These are phyloP conservation scores for Rhizopus arrhizus DNA, from an alignment of 371 early-diverging fungal species.

Conservation along the genomic window DNA sequence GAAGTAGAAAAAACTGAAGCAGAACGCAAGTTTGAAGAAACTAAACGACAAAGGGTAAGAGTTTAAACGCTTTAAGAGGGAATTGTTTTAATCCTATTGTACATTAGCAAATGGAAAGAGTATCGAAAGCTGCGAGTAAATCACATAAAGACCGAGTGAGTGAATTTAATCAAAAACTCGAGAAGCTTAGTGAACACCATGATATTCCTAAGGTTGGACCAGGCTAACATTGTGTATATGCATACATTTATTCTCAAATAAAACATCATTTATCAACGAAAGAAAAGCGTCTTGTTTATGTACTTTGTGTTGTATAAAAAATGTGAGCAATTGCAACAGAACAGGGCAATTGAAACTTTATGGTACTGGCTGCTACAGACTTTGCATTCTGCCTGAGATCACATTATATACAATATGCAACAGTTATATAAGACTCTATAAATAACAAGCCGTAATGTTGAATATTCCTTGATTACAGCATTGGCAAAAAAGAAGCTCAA, in stretches of 20 bases:
- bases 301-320: too few species aligned
- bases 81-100: background rate
- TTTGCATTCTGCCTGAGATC: too few species aligned
- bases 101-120: slow-evolving; percentile 66
- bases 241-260: background rate
- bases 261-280: slow-evolving; percentile 6
- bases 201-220: slow-evolving; percentile 76
- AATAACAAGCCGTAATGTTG: too few species aligned
- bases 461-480: too few species aligned
- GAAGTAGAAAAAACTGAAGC: slow-evolving; percentile 61
- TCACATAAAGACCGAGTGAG: slow-evolving; percentile 68
- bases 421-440: too few species aligned
- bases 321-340: too few species aligned
- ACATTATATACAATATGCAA: too few species aligned
- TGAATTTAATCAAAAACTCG: slow-evolving; percentile 65
- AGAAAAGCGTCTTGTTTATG: background rate
- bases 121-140: slow-evolving; percentile 58
- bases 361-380: too few species aligned
- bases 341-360: too few species aligned
- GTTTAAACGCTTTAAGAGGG: background rate
- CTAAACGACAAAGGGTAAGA: slow-evolving; percentile 58
- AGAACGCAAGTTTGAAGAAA: slow-evolving; percentile 65
- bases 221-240: slow-evolving; percentile 41
- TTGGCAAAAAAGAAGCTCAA: too few species aligned
- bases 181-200: slow-evolving; percentile 70